A percentile compares a stretch with the other conserved stretches of the same genome.
Evolutionary conservation across 495 filamentous ascomycete genomes (phyloP).

Genomic region (Trichoderma asperelloides): DNA sequence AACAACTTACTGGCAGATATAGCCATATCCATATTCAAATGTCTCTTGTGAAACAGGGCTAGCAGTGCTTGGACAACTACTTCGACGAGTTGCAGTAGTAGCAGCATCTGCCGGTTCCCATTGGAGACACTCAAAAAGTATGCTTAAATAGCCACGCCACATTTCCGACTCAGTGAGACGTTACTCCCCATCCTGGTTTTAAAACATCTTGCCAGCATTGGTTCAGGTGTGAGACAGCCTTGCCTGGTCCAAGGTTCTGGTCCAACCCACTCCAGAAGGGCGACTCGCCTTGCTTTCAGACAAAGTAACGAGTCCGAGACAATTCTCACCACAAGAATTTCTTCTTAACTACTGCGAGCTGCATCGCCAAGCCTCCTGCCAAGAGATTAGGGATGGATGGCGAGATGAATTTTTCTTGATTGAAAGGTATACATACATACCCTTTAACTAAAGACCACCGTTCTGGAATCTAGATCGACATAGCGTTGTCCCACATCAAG

Average conservation of each 20-base stretch:
- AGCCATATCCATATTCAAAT: no score
- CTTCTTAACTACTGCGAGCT: background rate
- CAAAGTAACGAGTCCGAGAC: background rate
- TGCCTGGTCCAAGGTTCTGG: background rate
- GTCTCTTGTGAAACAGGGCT: no score
- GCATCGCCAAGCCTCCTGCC: background rate
- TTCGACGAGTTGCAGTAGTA: background rate
- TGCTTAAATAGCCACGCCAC: constrained; percentile 1
- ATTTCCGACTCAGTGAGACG: background rate
- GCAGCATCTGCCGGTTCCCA: background rate
- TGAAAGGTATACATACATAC: background rate
- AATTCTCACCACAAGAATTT: background rate
- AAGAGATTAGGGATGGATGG: background rate
- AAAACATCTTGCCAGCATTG: background rate
- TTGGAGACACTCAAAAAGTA: background rate
- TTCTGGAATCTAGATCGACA: background rate
- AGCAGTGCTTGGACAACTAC: background rate
- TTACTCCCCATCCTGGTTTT: background rate
- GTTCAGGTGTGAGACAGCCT: background rate
- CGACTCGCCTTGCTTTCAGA: background rate
- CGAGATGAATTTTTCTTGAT: background rate
- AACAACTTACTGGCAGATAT: no score
- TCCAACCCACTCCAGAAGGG: background rate
- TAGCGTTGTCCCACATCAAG: background rate
- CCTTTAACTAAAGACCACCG: background rate